phyloP scores from a whole-genome alignment of 106 monocot genomes.

The Acorus gramineus region DNA sequence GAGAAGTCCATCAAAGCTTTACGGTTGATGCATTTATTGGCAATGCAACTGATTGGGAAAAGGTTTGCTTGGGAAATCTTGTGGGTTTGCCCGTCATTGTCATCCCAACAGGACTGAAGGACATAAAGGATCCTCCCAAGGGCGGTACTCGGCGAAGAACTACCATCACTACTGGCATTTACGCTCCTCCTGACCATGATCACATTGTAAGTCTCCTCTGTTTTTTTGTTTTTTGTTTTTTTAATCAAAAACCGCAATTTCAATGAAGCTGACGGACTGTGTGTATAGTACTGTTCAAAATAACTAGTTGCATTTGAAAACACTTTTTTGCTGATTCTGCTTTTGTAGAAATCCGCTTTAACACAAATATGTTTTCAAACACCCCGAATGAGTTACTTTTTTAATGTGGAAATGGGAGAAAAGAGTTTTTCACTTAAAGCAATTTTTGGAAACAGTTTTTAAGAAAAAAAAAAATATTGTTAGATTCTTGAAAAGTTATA shows the following conservation, averaged over 20 bases:
- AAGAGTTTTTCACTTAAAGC: too few species aligned
- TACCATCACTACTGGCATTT: slow-evolving; percentile 75
- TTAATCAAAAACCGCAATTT: not conserved
- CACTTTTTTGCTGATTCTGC: too few species aligned
- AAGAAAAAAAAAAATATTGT: too few species aligned
- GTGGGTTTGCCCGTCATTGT: slow-evolving; percentile 76
- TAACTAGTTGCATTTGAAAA: too few species aligned
- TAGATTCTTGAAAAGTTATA: too few species aligned
- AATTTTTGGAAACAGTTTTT: too few species aligned
- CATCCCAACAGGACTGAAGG: slow-evolving; percentile 75
- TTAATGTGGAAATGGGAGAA: too few species aligned
- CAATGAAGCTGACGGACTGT: too few species aligned
- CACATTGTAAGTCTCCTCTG: slow-evolving; percentile 57
- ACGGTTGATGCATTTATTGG: slow-evolving; percentile 83
- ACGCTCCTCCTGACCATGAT: slow-evolving; percentile 82
- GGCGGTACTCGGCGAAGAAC: slow-evolving; percentile 69
- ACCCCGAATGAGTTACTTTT: too few species aligned
- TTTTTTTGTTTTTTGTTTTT: not conserved
- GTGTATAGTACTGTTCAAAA: too few species aligned
- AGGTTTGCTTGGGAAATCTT: slow-evolving; percentile 86
- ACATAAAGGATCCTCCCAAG: slow-evolving; percentile 52
- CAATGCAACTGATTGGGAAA: slow-evolving; percentile 89
- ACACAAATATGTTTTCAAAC: too few species aligned
- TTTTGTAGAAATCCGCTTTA: too few species aligned
- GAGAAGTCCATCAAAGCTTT: slow-evolving; percentile 52